A percentile compares a stretch with the other conserved stretches of the same genome.
Conservation (phyloP, 2,329 filamentous ascomycete species). For the Diplodia scrobiculata region DNA sequence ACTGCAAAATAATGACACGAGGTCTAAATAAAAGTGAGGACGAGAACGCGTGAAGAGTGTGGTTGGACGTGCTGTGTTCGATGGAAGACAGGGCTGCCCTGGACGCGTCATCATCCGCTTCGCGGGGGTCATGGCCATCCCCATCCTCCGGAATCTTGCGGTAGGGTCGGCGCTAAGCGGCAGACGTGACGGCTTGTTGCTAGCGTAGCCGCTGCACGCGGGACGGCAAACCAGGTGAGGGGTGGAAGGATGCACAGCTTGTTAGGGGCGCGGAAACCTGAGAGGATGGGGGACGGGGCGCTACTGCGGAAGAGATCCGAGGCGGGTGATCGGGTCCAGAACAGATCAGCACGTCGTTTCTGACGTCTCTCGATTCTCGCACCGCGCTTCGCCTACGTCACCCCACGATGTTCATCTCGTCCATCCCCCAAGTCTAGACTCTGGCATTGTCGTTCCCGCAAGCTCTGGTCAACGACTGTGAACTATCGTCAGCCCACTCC, state of each 20-base stretch:
- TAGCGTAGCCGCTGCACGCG: not conserved
- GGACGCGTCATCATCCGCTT: constrained; percentile 9
- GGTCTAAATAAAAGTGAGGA: not conserved
- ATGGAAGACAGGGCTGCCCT: not conserved
- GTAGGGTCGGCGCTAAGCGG: constrained; percentile 3
- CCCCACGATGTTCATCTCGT: not conserved
- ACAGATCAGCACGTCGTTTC: constrained; percentile 1
- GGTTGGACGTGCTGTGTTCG: not conserved
- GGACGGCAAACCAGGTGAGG: constrained; percentile 2
- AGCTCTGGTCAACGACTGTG: not conserved
- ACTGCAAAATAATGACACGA: not conserved
- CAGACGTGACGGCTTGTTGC: not conserved
- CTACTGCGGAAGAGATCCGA: not conserved
- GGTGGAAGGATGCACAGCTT: not conserved
- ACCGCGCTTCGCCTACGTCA: not conserved
- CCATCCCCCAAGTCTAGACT: not conserved
- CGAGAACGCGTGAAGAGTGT: not conserved
- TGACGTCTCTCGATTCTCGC: not conserved
- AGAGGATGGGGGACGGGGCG: not conserved
- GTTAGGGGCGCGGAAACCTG: not conserved
- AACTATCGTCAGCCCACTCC: too few relatives aligned
- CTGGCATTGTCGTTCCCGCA: not conserved
- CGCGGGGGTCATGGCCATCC: not conserved
- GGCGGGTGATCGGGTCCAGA: not conserved
- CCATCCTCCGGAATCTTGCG: not conserved